Evolutionary conservation across 2,329 filamentous ascomycete genomes (phyloP).

Genomic region (Xylaria digitata): DNA sequence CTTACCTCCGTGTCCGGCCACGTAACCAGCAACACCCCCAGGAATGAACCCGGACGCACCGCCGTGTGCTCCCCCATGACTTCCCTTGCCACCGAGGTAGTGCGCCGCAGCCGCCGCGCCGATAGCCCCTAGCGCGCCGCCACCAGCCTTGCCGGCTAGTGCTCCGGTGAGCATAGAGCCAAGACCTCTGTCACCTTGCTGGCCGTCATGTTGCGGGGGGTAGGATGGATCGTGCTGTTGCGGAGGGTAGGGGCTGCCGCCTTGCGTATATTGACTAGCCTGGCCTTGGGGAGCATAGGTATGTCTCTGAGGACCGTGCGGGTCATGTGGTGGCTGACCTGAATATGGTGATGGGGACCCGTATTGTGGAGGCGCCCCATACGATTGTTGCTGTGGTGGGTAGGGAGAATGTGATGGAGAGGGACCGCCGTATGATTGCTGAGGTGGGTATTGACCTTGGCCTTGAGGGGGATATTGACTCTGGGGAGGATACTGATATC

Average conservation of each 20-base stretch:
- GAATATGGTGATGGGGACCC: conserved; percentile 31
- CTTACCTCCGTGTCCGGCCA: conserved; percentile 38
- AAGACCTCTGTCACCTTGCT: conserved; percentile 43
- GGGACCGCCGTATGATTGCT: conserved; percentile 38
- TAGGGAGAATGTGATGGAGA: conserved; percentile 41
- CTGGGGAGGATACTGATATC: conserved; percentile 39
- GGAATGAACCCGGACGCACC: conserved; percentile 36
- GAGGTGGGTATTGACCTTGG: conserved; percentile 40
- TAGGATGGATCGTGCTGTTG: conserved; percentile 36
- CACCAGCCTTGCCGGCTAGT: conserved; percentile 38
- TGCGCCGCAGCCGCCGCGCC: conserved; percentile 44
- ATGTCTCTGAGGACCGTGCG: conserved; percentile 39
- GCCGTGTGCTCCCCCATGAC: conserved; percentile 28
- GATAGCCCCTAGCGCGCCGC: conserved; percentile 38
- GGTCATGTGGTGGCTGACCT: conserved; percentile 37
- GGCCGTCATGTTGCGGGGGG: conserved; percentile 20
- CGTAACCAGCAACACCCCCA: conserved; percentile 36
- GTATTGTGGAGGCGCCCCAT: conserved; percentile 40
- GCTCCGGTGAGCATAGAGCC: conserved; percentile 42
- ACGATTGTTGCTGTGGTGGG: conserved; percentile 38
- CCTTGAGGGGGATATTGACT: conserved; percentile 37
- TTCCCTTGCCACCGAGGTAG: conserved; percentile 36
- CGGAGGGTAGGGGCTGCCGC: conserved; percentile 38
- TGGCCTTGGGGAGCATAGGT: conserved; percentile 35
- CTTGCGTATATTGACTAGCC: conserved; percentile 38